These are phyloP conservation scores for Fusarium stilboides DNA, from an alignment of 2,329 filamentous ascomycete genomes.

Conservation along the genomic window DNA sequence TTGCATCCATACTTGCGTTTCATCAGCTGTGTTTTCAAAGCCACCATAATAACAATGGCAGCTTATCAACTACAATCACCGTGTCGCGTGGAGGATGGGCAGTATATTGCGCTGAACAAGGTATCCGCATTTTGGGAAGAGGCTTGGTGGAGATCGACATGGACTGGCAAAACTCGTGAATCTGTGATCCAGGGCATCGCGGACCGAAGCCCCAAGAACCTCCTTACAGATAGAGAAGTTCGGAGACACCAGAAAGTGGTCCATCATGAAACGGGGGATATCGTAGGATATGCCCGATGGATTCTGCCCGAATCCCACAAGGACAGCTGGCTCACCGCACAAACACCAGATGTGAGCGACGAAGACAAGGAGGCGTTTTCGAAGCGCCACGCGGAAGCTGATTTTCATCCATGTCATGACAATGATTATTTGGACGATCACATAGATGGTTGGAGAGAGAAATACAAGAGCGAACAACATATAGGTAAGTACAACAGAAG, in stretches of 20 bases:
- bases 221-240: constrained; percentile 33
- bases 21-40: not conserved
- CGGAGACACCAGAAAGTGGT: constrained; percentile 43
- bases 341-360: constrained; percentile 31
- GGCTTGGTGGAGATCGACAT: constrained; percentile 43
- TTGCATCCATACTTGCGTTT: not conserved
- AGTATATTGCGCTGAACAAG: constrained; percentile 36
- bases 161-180: constrained; percentile 26
- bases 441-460: constrained; percentile 20
- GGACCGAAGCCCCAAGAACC: constrained; percentile 32
- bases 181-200: constrained; percentile 28
- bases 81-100: constrained; percentile 20
- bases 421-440: constrained; percentile 28
- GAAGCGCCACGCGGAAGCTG: not conserved
- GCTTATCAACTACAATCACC: constrained; percentile 23
- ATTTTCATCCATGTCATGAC: constrained; percentile 15
- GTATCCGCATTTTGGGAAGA: constrained; percentile 39
- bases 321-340: constrained; percentile 25
- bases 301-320: constrained; percentile 28
- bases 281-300: constrained; percentile 46
- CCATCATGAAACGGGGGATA: constrained; percentile 34
- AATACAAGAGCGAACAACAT: constrained; percentile 22
- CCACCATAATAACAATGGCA: not conserved
- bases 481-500: constrained; percentile 14
- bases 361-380: constrained; percentile 1